A percentile compares a stretch with the other conserved stretches of the same genome.
phyloP scores from a whole-genome alignment of 2,329 filamentous ascomycete genomes.

The Penicillium oxalicum region DNA sequence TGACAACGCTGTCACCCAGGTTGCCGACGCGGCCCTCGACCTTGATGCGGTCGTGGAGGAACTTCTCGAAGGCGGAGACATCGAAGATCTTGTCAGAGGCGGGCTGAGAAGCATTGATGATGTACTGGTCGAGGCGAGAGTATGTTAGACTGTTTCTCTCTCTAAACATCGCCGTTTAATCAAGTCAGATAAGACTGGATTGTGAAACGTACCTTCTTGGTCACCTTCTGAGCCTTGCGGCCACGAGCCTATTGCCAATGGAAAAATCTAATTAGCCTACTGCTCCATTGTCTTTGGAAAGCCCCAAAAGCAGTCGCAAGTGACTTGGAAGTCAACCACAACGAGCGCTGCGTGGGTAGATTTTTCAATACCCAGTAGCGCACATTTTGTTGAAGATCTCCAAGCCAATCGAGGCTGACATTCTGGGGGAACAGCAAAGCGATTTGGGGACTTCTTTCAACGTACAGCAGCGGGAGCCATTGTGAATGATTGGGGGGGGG shows the following conservation, averaged over 20 bases:
- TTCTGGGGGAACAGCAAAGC: conserved; percentile 85
- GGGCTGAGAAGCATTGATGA: conserved; percentile 99
- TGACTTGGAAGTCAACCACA: background rate
- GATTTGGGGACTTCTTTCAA: conserved; percentile 48
- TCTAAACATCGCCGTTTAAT: no score
- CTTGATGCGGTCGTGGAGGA: conserved; percentile 99
- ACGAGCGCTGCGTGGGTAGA: conserved; percentile 10
- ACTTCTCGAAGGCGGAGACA: conserved; percentile 97
- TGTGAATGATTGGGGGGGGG: conserved; percentile 35
- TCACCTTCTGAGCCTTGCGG: conserved; percentile 46
- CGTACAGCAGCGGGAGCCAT: conserved; percentile 89
- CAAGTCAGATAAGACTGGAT: background rate
- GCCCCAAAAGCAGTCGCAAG: conserved; percentile 16
- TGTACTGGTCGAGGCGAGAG: conserved; percentile 58
- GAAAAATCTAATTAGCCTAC: conserved; percentile 82
- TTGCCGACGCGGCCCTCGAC: conserved; percentile 94
- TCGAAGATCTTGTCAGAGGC: conserved; percentile 99
- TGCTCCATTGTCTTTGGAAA: conserved; percentile 52
- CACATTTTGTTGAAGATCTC: background rate
- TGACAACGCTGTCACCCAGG: conserved; percentile 87
- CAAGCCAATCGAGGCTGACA: conserved; percentile 20
- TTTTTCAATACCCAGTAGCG: conserved; percentile 18
- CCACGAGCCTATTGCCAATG: conserved; percentile 40
- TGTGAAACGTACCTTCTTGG: conserved; percentile 39
- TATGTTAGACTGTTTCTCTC: background rate